phyloP scores from a whole-genome alignment of 2,329 filamentous ascomycete species.

The Neofusicoccum parvum region DNA sequence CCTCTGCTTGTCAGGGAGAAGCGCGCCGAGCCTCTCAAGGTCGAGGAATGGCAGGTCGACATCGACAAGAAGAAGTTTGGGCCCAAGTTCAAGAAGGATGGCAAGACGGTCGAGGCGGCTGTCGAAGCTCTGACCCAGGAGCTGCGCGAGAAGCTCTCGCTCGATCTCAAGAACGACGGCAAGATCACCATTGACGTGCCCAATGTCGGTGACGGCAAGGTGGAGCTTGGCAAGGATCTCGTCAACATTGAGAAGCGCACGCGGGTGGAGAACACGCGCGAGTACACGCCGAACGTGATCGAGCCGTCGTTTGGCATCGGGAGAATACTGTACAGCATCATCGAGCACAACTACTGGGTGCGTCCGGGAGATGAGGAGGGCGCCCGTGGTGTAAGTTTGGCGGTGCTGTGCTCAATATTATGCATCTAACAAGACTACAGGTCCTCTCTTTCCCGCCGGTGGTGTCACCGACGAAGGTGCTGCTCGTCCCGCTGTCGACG shows the following conservation, averaged over 20 bases:
- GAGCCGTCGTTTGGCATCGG: conserved; percentile 98
- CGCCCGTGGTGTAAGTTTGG: conserved; percentile 74
- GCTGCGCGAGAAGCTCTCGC: conserved; percentile 75
- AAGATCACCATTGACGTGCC: conserved; percentile 78
- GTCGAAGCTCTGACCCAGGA: conserved; percentile 77
- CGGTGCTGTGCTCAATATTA: conserved; percentile 3
- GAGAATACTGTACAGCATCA: conserved; percentile 86
- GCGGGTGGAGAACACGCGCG: conserved; percentile 78
- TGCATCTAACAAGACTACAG: conserved; percentile 36
- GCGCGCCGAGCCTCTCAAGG: conserved; percentile 72
- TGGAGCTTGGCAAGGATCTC: conserved; percentile 76
- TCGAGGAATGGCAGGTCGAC: conserved; percentile 87
- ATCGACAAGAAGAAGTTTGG: conserved; percentile 96
- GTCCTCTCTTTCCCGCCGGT: conserved; percentile 74
- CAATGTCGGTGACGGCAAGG: conserved; percentile 67
- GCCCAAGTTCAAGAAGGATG: conserved; percentile 92
- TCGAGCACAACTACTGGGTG: conserved; percentile 96
- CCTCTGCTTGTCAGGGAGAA: conserved; percentile 83
- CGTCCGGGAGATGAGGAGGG: conserved; percentile 71
- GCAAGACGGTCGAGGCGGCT: conserved; percentile 79
- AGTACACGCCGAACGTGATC: conserved; percentile 94
- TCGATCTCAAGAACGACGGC: conserved; percentile 71
- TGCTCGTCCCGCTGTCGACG: conserved; percentile 84
- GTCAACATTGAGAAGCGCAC: conserved; percentile 83
- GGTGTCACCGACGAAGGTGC: conserved; percentile 91